These are phyloP conservation scores for Metrosideros polymorpha DNA, from an alignment of 441 rosid genomes.

Conservation along the genomic window DNA sequence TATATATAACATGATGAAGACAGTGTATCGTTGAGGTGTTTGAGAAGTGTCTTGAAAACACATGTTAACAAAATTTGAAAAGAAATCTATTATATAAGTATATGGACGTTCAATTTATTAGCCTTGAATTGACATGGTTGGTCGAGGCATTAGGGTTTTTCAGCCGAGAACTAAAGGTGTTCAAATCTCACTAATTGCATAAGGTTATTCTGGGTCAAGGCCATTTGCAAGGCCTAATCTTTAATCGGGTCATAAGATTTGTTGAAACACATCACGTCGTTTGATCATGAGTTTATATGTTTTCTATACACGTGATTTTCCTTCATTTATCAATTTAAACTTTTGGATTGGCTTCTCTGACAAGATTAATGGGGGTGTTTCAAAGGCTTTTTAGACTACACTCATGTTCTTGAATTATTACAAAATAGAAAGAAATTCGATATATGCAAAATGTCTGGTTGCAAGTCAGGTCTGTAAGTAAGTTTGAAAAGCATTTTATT, in stretches of 20 bases:
- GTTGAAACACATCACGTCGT: background rate
- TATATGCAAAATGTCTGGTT: background rate
- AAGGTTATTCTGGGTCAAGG: background rate
- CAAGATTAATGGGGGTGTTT: background rate
- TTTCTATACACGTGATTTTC: fast-evolving
- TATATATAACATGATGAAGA: background rate
- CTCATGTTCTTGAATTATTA: background rate
- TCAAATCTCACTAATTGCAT: background rate
- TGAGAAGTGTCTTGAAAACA: background rate
- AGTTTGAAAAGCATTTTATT: background rate
- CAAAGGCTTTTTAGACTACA: background rate
- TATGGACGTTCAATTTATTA: background rate
- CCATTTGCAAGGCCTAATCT: background rate
- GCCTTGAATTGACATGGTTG: background rate
- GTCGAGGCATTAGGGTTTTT: background rate
- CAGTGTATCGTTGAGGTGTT: background rate
- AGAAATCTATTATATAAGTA: background rate
- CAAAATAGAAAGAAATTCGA: too few species aligned
- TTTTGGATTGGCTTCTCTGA: background rate
- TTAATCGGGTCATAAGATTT: background rate
- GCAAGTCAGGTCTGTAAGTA: background rate
- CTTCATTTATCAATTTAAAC: fast-evolving
- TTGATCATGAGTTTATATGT: background rate
- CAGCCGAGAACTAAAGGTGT: background rate
- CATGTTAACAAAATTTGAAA: background rate